Evolutionary conservation across 331 rosid species (phyloP).

Genomic region (Saraca asoca): DNA sequence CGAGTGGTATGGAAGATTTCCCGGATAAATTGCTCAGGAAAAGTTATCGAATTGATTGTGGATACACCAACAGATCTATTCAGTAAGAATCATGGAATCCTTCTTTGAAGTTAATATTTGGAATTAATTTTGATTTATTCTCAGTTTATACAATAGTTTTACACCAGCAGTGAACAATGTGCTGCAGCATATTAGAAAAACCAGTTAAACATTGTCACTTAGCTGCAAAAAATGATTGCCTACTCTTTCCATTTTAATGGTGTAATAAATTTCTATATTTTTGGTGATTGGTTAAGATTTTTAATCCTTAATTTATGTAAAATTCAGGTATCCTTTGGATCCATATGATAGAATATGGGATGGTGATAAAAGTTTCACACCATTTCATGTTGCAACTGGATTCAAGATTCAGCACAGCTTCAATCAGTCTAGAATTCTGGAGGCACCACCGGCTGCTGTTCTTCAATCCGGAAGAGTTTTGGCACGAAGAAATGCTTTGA

Average conservation of each 20-base stretch:
- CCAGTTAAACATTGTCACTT: too few species aligned
- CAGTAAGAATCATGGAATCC: slow-evolving; percentile 46
- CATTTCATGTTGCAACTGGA: slow-evolving; percentile 65
- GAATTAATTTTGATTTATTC: too few species aligned
- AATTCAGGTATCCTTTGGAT: slow-evolving; percentile 76
- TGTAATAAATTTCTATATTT: neutral
- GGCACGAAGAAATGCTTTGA: slow-evolving; percentile 54
- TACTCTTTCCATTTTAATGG: too few species aligned
- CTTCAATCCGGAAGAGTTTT: slow-evolving; percentile 79
- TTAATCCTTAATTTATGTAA: slow-evolving; percentile 14
- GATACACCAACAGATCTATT: slow-evolving; percentile 58
- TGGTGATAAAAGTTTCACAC: slow-evolving; percentile 61
- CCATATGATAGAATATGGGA: slow-evolving; percentile 86
- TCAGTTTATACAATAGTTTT: too few species aligned
- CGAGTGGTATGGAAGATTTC: slow-evolving; percentile 54
- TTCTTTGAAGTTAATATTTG: too few species aligned
- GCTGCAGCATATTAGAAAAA: too few species aligned
- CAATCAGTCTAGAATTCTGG: slow-evolving; percentile 47
- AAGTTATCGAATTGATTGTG: slow-evolving; percentile 76
- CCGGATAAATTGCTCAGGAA: slow-evolving; percentile 61
- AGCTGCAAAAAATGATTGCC: too few species aligned
- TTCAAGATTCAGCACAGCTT: slow-evolving; percentile 53
- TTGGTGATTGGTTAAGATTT: neutral
- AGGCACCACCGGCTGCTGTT: slow-evolving; percentile 59
- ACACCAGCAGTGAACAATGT: too few species aligned